Percentiles rank a stretch among this genome's conserved stretches.
phyloP scores from a whole-genome alignment of 495 filamentous ascomycete species.

The Penicillium goetzii region DNA sequence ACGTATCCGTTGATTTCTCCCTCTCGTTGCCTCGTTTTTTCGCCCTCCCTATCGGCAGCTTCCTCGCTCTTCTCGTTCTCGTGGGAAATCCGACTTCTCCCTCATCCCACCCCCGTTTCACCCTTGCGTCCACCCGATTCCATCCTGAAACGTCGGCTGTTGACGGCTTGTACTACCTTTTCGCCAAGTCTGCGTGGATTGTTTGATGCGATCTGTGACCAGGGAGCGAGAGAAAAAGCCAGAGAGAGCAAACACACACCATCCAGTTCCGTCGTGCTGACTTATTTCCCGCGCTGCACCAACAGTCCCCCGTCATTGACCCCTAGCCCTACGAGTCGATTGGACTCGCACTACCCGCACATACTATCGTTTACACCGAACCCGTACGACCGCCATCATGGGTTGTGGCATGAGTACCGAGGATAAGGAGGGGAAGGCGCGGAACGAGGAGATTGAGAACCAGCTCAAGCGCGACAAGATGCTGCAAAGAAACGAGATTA shows the following conservation, averaged over 20 bases:
- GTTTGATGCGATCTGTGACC: conserved; percentile 17
- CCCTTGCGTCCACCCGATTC: conserved; percentile 32
- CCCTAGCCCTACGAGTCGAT: conserved; percentile 24
- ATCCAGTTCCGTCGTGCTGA: conserved; percentile 8
- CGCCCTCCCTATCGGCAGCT: conserved; percentile 7
- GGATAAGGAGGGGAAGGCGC: conserved; percentile 99
- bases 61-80: conserved; percentile 13
- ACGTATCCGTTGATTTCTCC: background rate
- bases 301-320: conserved; percentile 24
- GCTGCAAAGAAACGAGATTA: conserved; percentile 96
- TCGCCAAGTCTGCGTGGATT: conserved; percentile 18
- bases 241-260: conserved; percentile 14
- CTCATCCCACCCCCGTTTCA: conserved; percentile 21
- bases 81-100: conserved; percentile 11
- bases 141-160: conserved; percentile 34
- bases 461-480: conserved; percentile 94
- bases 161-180: conserved; percentile 30
- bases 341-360: conserved; percentile 21
- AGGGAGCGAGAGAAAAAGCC: background rate
- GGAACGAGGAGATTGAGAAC: conserved; percentile 99
- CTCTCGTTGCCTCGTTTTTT: conserved; percentile 7
- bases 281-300: conserved; percentile 7
- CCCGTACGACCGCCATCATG: conserved; percentile 68
- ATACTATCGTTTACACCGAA: conserved; percentile 29
- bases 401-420: conserved; percentile 99